Base-by-base conservation (phyloP, 2,329 filamentous ascomycete genomes). In the Stagonosporopsis vannaccii region DNA sequence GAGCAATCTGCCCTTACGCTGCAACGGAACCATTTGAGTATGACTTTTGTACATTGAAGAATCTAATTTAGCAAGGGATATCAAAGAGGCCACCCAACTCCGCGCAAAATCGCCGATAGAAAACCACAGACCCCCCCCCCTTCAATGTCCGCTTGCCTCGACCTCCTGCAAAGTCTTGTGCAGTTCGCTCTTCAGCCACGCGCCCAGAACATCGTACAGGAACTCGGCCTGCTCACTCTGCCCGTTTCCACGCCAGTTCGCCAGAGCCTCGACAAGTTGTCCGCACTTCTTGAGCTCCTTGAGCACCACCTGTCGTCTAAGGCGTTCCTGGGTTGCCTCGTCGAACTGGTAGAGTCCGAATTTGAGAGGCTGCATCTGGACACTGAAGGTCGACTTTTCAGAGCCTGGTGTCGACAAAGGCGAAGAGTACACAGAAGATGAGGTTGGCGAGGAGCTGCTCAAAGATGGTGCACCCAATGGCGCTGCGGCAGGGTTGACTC, bases 131-230 rank as follows among this genome's bases (percentile, higher is more conserved):
- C 19, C 42, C n/a, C 20, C 12, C 13, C 25, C 32, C 22, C n/a
- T n/a, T 57, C 32, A 56, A n/a, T 28, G n/a, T 51, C 47, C 39
- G 17, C 52, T 37, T n/a, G 59, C 58, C 46, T 65, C 63, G 6
- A 73, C 63, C 46, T 72, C 61, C 40, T 59, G 58, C 17, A 69
- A 45, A 23, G 68, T 72, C 62, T 65, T 72, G 49, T 62, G 65
- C 44, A 73, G 50, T 56, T 72, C 66, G 40, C 61, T 69, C 64
- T 72, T 71, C 43, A 74, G 46, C 71, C 71, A 74, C 25, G 67
- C 63, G 30, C 71, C 70, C 3, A 74, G 56, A 12, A 69, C 61
- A 55, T 69, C 68, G 42, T 73, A 74, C 40, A 73, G 40, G 25
- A 67, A 71, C 58, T 69, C 65, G 1, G 67, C 68, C 48, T 71